Evolutionary conservation across 176 grass and related monocot genomes (phyloP), one percentile per base, ranked within the genome.

Genomic region (Bothriochloa decipiens): DNA sequence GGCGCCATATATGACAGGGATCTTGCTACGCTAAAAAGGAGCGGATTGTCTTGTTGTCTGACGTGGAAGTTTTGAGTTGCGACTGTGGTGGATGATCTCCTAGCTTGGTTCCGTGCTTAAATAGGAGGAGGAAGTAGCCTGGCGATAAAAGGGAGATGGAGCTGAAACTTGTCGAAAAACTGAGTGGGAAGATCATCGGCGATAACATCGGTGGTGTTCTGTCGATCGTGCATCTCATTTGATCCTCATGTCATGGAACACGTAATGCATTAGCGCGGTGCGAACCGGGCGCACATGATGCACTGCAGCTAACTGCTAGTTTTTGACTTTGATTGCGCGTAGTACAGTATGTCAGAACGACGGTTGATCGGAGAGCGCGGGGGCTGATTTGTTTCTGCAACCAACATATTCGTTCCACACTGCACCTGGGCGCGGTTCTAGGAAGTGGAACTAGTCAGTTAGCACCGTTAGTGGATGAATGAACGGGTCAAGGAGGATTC

Each of bases 371-470:
- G 23, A n/a, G 8, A 23, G 25, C 42, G 25, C 14, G 7, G 23
- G 12, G 12, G 69, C 13, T 67, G 63, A 80, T 36, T 68, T 80
- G 27, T 80, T 35, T 36, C 10, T 7, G 8, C 49, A 67, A 68
- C 45, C 1, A 80, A 80, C 78, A 68, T 65, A 67, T 23, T 80
- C 79, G 3, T 81, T 81, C 65, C 79, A 81, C 11, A 64, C 61
- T 53, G 50, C 27, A 68, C 28, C 25, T 52, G 16, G 25, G 17
- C 9, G 27, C 77, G 77, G 27, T 3, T 27, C 40, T 67, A 10
- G 8, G 20, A 40, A 40, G 11, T 64, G n/a, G 23, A 65, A 46
- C 58, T 15, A 43, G 45, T 65, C 60, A 29, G 39, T 25, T 25
- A 8, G 15, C 15, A 29, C 23, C 20, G 60, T 12, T 79, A 43